A percentile compares a stretch with the other conserved stretches of the same genome.
Evolutionary conservation across 768 basidiomycete genomes (phyloP).

Genomic region (Boletus reticulatus): DNA sequence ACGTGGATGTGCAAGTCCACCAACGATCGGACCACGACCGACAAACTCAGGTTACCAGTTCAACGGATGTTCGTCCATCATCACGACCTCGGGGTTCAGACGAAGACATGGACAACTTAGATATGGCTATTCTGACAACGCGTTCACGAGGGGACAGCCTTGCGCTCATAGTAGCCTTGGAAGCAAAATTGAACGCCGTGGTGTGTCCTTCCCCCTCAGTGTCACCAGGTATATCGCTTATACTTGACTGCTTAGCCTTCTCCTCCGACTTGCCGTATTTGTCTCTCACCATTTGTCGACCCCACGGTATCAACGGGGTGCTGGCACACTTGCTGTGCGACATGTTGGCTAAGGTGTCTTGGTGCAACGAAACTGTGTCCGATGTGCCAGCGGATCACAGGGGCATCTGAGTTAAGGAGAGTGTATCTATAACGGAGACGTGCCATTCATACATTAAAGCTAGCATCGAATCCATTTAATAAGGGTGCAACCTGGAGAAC

Average conservation of each 20-base stretch:
- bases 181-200: constrained; percentile 57
- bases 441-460: not conserved
- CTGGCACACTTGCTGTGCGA: constrained; percentile 83
- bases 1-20: constrained; percentile 11
- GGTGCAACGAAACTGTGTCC: constrained; percentile 82
- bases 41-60: constrained; percentile 35
- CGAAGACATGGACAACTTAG: constrained; percentile 44
- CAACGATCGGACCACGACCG: constrained; percentile 23
- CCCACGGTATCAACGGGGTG: constrained; percentile 81
- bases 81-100: not conserved
- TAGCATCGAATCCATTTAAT: not conserved
- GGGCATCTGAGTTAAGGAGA: constrained; percentile 69
- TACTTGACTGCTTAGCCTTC: constrained; percentile 13
- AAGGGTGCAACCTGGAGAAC: not conserved
- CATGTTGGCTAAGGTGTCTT: constrained; percentile 83
- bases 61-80: not conserved
- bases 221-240: constrained; percentile 29
- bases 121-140: constrained; percentile 49
- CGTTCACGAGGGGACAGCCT: constrained; percentile 45
- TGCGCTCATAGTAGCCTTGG: constrained; percentile 53
- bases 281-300: constrained; percentile 73
- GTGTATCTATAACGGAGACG: constrained; percentile 55
- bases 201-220: constrained; percentile 40
- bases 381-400: constrained; percentile 84
- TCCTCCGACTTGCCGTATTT: constrained; percentile 63